A percentile compares a stretch with the other conserved stretches of the same genome.
These are phyloP conservation scores for Gyrodon lividus DNA, from an alignment of 768 basidiomycete species.

Conservation along the genomic window DNA sequence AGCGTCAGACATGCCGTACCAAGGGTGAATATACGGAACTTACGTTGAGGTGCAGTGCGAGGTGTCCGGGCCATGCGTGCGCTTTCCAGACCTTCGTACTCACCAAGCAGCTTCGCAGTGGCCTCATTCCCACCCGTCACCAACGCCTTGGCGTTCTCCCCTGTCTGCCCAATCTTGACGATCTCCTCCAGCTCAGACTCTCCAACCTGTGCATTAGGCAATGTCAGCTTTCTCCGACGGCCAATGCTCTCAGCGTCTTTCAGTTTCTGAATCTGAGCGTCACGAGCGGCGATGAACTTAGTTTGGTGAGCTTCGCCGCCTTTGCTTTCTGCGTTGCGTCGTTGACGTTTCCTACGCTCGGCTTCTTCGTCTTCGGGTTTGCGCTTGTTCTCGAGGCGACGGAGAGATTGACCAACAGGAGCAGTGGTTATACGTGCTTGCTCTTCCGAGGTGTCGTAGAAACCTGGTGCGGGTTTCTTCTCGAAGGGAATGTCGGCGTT, in stretches of 20 bases:
- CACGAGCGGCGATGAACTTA: conserved; percentile 94
- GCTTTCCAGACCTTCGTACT: conserved; percentile 86
- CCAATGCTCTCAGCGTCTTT: conserved; percentile 98
- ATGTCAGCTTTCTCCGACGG: conserved; percentile 74
- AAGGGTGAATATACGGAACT: conserved; percentile 32
- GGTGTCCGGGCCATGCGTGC: conserved; percentile 94
- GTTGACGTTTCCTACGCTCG: conserved; percentile 87
- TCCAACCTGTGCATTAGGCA: conserved; percentile 91
- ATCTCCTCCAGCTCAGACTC: conserved; percentile 96
- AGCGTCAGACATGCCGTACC: conserved; percentile 4
- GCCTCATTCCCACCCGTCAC: conserved; percentile 83
- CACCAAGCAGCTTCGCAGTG: conserved; percentile 82
- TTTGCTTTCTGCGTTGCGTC: conserved; percentile 59
- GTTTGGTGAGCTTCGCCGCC: conserved; percentile 76
- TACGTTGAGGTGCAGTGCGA: conserved; percentile 89
- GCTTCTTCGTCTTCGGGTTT: conserved; percentile 93
- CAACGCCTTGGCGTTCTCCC: conserved; percentile 84
- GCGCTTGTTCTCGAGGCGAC: conserved; percentile 93
- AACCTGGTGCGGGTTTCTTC: conserved; percentile 92
- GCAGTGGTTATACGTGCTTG: conserved; percentile 83
- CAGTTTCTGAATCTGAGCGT: conserved; percentile 96
- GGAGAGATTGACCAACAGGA: conserved; percentile 86
- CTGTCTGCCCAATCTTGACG: conserved; percentile 94
- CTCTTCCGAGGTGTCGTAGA: conserved; percentile 96
- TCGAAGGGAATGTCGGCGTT: conserved; percentile 99